phyloP scores from a whole-genome alignment of 2,329 filamentous ascomycete species.

The Claviceps sp. region DNA sequence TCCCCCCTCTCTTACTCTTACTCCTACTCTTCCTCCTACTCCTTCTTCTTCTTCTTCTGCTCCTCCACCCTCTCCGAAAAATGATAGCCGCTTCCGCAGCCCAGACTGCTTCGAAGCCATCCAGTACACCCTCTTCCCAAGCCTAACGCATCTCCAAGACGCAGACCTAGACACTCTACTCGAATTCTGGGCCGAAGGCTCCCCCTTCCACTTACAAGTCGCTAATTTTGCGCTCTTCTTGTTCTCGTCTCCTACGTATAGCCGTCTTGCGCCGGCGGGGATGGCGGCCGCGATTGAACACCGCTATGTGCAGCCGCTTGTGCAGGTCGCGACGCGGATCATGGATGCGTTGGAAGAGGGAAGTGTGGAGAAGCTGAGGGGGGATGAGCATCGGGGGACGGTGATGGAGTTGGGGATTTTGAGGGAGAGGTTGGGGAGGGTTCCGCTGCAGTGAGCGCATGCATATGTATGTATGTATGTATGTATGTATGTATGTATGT shows the following conservation, averaged over 20 bases:
- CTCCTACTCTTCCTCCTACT: too few relatives aligned
- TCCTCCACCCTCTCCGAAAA: slow-evolving; percentile 1
- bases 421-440: slow-evolving; percentile 26
- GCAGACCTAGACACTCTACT: slow-evolving; percentile 28
- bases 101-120: slow-evolving; percentile 43
- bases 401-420: slow-evolving; percentile 28
- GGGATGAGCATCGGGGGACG: slow-evolving; percentile 15
- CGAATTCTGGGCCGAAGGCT: slow-evolving; percentile 39
- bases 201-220: slow-evolving; percentile 43
- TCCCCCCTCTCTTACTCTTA: too few relatives aligned
- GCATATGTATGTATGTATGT: neutral
- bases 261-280: slow-evolving; percentile 36
- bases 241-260: slow-evolving; percentile 29
- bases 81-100: slow-evolving; percentile 30
- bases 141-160: slow-evolving; percentile 33
- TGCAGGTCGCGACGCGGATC: slow-evolving; percentile 27
- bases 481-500: neutral
- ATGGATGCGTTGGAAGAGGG: slow-evolving; percentile 18
- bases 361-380: slow-evolving; percentile 16
- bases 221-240: slow-evolving; percentile 49
- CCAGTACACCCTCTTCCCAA: slow-evolving; percentile 49
- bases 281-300: slow-evolving; percentile 45
- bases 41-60: too few relatives aligned
- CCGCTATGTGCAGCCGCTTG: slow-evolving; percentile 42
- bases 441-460: slow-evolving; percentile 24